Evolutionary conservation across 108 stramenopile genomes (phyloP).

Genomic region (Nannochloropsis gaditana): DNA sequence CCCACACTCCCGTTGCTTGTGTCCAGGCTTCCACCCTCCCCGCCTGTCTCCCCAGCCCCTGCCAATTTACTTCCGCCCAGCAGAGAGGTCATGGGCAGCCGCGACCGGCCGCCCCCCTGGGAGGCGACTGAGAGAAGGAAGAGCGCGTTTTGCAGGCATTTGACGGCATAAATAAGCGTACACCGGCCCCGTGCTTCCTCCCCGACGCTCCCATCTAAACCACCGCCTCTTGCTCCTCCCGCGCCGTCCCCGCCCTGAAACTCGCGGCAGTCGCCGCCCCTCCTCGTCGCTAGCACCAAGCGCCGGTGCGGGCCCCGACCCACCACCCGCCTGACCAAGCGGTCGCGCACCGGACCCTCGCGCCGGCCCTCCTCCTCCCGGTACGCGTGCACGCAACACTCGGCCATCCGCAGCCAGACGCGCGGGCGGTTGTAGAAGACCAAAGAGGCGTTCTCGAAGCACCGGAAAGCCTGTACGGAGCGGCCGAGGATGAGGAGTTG

Average conservation of each 20-base stretch:
- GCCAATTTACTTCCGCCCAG: neutral
- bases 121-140: neutral
- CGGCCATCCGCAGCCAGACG: conserved; percentile 46
- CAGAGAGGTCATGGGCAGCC: neutral
- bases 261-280: no score
- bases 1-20: neutral
- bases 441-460: conserved; percentile 42
- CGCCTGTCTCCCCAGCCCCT: neutral
- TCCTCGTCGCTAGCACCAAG: neutral
- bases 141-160: conserved; percentile 15
- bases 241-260: neutral
- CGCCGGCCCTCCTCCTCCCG: conserved; percentile 17
- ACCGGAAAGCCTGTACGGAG: conserved; percentile 33
- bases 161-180: neutral
- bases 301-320: neutral
- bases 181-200: neutral
- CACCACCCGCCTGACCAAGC: neutral
- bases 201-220: no score
- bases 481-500: conserved; percentile 33
- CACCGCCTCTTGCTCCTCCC: neutral
- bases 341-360: neutral
- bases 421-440: conserved; percentile 44
- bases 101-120: neutral
- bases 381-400: conserved; percentile 32
- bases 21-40: neutral